Base-by-base conservation (phyloP, 371 early-diverging fungal genomes). In the Rhizomucor pusillus region DNA sequence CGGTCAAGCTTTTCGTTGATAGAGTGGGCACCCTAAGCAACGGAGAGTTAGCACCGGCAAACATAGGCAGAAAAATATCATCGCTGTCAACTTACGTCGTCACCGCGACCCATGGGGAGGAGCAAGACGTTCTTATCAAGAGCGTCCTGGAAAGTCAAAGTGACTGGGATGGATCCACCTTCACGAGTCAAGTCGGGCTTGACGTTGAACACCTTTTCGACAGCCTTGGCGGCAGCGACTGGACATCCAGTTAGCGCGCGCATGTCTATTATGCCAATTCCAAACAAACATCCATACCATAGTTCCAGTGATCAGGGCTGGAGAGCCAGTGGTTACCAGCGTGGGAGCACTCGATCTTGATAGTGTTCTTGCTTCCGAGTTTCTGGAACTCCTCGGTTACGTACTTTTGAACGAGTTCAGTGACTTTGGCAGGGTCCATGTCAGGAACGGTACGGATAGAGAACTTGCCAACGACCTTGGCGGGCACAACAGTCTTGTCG, bases 101-200 rank as follows among this genome's bases (percentile, higher is more conserved):
- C 93, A 62, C 79, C 84, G 60, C 84, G 82, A 46, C 96, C 96
- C 94, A 95, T 93, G 34, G 95, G 96, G 63, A 95, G 77, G 60
- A 96, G 79, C 53, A 95, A 70, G 19, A 95, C 94, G 65, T 89
- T 93, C 82, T 90, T 90, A 52, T 90, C 73, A 23, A 98, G 79
- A 25, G 91, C 90, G 63, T 96, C 94, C 82, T 96, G 93, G 86
- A 98, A 97, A 19, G 94, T 93, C 56, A 98, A 80, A 11, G 97
- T 97, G 19, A 98, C 95, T n/a, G 98, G 98, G 62, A 98, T 98
- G 37, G 92, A 92, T 9, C 97, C 95, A 57, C 96, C 98, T 82
- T 98, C 98, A 66, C 98, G 89, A 20, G 97, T 98, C 65, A 90
- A 79, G 62, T 98, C 98, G 54, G 98, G 98, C 73, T 83, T 89